A percentile compares a stretch with the other conserved stretches of the same genome.
phyloP scores from a whole-genome alignment of 441 rosid species.

The Jatropha podagrica region DNA sequence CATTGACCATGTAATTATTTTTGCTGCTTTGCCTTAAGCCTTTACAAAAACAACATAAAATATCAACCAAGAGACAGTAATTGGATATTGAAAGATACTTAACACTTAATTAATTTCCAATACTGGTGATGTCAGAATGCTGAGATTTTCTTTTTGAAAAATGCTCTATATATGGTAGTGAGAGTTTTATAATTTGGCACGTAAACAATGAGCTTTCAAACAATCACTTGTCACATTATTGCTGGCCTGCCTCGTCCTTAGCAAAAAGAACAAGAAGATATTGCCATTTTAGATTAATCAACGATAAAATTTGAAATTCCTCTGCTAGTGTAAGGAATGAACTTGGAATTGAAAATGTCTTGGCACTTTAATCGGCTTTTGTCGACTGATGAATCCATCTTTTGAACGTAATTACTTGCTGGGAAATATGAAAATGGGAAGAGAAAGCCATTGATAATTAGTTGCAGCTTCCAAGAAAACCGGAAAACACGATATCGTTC shows the following conservation, averaged over 20 bases:
- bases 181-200: background rate
- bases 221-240: background rate
- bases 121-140: background rate
- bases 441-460: too few relatives aligned
- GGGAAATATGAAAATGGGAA: too few relatives aligned
- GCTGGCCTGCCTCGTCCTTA: background rate
- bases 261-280: background rate
- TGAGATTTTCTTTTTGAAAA: background rate
- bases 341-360: too few relatives aligned
- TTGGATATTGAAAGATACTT: constrained; percentile 12
- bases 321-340: too few relatives aligned
- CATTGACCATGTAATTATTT: background rate
- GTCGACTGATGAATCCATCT: background rate
- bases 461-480: too few relatives aligned
- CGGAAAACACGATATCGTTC: too few relatives aligned
- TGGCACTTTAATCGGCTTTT: background rate
- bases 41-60: background rate
- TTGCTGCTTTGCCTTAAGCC: background rate
- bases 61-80: background rate
- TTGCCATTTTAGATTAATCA: background rate
- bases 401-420: too few relatives aligned
- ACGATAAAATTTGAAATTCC: too few relatives aligned
- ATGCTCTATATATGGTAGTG: too few relatives aligned
- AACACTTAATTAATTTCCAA: background rate
- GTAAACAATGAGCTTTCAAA: background rate